Conservation (phyloP, 345 rosid genomes). For the Durio zibethinus region DNA sequence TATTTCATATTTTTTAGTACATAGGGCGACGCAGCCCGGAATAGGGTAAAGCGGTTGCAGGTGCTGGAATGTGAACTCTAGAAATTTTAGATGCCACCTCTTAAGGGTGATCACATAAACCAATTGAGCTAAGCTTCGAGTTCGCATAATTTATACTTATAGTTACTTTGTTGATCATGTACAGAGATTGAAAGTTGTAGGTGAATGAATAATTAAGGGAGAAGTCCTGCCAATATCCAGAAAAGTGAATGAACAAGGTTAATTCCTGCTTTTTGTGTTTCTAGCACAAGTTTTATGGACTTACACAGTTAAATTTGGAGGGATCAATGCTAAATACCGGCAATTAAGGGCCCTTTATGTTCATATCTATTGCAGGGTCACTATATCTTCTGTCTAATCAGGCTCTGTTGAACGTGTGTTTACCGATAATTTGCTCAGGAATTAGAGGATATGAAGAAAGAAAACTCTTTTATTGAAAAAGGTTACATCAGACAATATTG, state of each 20-base stretch:
- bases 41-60: too few species aligned
- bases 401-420: not conserved
- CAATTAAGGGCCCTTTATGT: not conserved
- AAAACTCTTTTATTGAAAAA: not conserved
- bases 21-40: too few species aligned
- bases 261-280: constrained; percentile 2
- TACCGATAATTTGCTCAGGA: not conserved
- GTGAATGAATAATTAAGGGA: not conserved
- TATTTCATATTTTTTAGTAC: too few species aligned
- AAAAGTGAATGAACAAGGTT: not conserved
- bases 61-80: too few species aligned
- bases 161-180: not conserved
- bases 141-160: too few species aligned
- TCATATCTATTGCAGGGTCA: not conserved
- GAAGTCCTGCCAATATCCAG: not conserved
- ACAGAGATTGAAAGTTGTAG: not conserved
- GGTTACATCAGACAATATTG: not conserved
- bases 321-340: not conserved
- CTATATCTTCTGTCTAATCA: not conserved
- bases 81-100: too few species aligned
- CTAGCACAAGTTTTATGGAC: not conserved
- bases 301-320: not conserved
- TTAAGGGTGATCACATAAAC: too few species aligned
- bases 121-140: too few species aligned
- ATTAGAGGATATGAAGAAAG: not conserved